A percentile compares a stretch with the other conserved stretches of the same genome.
Evolutionary conservation across 768 basidiomycete genomes (phyloP).

Genomic region (Leccinum subtestaceum): DNA sequence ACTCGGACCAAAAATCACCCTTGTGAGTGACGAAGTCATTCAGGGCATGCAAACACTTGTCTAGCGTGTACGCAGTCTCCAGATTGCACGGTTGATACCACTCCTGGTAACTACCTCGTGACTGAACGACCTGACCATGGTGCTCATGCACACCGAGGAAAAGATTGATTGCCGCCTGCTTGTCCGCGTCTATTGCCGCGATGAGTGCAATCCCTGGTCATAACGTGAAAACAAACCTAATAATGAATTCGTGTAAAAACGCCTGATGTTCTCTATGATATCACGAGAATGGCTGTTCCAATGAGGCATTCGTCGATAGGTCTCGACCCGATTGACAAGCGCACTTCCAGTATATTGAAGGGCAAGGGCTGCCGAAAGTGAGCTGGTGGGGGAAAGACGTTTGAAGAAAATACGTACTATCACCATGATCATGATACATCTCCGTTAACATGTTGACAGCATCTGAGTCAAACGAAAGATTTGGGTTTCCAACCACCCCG

Average conservation of each 20-base stretch:
- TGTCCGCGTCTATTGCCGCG: slow-evolving; percentile 75
- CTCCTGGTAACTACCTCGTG: slow-evolving; percentile 72
- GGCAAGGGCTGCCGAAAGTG: slow-evolving; percentile 65
- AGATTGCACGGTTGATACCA: slow-evolving; percentile 83
- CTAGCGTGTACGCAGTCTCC: slow-evolving; percentile 60
- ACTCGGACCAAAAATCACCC: slow-evolving; percentile 85
- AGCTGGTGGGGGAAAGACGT: background rate
- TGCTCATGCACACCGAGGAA: slow-evolving; percentile 78
- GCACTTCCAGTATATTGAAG: slow-evolving; percentile 97
- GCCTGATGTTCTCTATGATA: slow-evolving; percentile 90
- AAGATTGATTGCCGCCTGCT: slow-evolving; percentile 96
- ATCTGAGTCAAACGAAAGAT: slow-evolving; percentile 88
- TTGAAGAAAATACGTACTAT: slow-evolving; percentile 55
- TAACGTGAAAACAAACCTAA: slow-evolving; percentile 49
- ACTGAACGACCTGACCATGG: slow-evolving; percentile 47
- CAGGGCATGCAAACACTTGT: slow-evolving; percentile 63
- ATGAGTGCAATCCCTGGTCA: background rate
- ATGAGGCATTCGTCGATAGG: slow-evolving; percentile 91
- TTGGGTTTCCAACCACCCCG: slow-evolving; percentile 81
- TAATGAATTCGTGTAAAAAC: slow-evolving; percentile 93
- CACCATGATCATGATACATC: slow-evolving; percentile 98
- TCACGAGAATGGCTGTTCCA: slow-evolving; percentile 98
- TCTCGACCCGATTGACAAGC: slow-evolving; percentile 93
- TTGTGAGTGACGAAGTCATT: slow-evolving; percentile 54
- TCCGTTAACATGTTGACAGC: slow-evolving; percentile 96